These are phyloP conservation scores for Calocera cornea DNA, from an alignment of 768 basidiomycete species.

Conservation along the genomic window DNA sequence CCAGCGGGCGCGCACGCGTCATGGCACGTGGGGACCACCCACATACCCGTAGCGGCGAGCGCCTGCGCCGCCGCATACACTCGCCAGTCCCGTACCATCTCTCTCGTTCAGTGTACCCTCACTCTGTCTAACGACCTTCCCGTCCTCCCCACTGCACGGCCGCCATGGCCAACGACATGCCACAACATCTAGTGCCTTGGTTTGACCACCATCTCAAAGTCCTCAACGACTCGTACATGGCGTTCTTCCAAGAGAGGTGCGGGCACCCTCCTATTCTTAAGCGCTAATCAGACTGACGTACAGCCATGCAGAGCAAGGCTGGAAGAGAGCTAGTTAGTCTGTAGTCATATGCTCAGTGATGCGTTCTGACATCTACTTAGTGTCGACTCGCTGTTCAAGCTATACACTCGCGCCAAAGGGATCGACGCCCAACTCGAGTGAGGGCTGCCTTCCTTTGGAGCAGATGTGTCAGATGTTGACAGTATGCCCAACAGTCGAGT, in stretches of 20 bases:
- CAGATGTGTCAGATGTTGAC: not conserved
- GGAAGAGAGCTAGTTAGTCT: constrained; percentile 69
- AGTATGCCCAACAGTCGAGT: constrained; percentile 29
- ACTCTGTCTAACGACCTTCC: not conserved
- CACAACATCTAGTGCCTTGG: not conserved
- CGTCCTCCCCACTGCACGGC: not conserved
- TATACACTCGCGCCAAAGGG: constrained; percentile 58
- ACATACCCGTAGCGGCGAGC: not conserved
- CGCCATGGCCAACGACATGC: not conserved
- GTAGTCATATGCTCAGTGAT: not conserved
- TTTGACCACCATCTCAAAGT: constrained; percentile 58
- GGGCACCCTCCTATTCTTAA: constrained; percentile 12
- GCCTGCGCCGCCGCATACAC: not conserved
- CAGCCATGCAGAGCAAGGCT: constrained; percentile 49
- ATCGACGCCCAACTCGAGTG: constrained; percentile 64
- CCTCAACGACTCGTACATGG: constrained; percentile 62
- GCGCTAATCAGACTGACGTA: not conserved
- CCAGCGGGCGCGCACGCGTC: not conserved
- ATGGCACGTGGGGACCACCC: not conserved
- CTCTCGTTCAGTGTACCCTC: not conserved
- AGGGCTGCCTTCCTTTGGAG: constrained; percentile 15
- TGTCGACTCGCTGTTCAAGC: constrained; percentile 55
- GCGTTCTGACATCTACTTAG: constrained; percentile 27
- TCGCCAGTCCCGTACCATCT: not conserved
- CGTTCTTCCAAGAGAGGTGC: constrained; percentile 77